phyloP scores from a whole-genome alignment of 352 stramenopile genomes.

The Pythium rishiriense region DNA sequence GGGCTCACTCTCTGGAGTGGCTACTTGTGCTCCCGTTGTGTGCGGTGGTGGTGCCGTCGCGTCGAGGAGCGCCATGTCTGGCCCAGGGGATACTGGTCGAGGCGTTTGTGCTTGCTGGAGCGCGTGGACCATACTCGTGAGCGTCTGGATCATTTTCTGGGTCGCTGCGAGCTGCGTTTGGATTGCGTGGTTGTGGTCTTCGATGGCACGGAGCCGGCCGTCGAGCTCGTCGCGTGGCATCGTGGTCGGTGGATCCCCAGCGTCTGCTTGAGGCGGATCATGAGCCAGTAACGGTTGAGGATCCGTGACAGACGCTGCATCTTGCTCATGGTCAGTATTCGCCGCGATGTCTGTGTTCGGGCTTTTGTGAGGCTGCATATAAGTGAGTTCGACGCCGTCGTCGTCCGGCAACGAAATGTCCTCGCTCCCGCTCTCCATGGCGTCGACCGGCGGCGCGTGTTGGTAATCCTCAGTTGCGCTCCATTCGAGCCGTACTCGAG shows the following conservation, averaged over 20 bases:
- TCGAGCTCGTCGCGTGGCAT: neutral
- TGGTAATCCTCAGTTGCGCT: too few species aligned
- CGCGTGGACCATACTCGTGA: constrained; percentile 37
- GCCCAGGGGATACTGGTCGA: neutral
- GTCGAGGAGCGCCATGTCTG: neutral
- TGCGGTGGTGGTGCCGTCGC: neutral
- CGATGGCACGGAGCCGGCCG: constrained; percentile 32
- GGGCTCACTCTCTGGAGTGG: neutral
- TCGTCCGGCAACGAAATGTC: neutral
- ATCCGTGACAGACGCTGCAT: too few species aligned
- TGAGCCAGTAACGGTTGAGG: neutral
- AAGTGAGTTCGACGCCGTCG: neutral
- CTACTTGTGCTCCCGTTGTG: neutral
- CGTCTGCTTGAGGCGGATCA: neutral
- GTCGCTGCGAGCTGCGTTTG: constrained; percentile 41
- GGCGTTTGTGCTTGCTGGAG: constrained; percentile 24
- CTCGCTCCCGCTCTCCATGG: neutral
- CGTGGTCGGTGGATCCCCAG: neutral
- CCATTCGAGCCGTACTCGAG: too few species aligned
- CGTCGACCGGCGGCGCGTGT: too few species aligned
- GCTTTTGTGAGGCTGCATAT: too few species aligned
- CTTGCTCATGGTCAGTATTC: too few species aligned
- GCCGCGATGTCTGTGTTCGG: too few species aligned
- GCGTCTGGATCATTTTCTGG: constrained; percentile 51
- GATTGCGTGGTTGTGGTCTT: constrained; percentile 45